Conservation (phyloP, 768 basidiomycete genomes). For the Austroboletus festivus region DNA sequence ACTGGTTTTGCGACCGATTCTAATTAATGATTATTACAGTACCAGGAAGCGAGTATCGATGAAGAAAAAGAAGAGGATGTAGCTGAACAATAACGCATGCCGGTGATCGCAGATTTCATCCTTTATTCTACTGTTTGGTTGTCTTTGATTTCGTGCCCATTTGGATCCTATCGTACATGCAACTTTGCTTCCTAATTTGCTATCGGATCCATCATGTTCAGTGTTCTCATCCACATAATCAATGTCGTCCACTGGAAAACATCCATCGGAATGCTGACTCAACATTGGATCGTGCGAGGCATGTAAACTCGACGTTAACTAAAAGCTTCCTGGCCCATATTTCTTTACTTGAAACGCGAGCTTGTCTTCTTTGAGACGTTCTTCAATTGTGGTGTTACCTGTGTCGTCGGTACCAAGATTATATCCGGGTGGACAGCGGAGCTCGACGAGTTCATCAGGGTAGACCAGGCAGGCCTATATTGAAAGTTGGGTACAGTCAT, state of each 20-base stretch:
- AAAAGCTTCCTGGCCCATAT: no score
- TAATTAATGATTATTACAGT: slow-evolving; percentile 34
- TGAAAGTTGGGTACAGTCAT: slow-evolving; percentile 44
- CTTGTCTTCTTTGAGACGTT: no score
- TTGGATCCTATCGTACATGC: slow-evolving; percentile 14
- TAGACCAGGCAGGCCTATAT: slow-evolving; percentile 56
- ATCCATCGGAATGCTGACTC: no score
- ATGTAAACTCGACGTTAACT: no score
- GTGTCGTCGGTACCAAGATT: slow-evolving; percentile 55
- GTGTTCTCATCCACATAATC: no score
- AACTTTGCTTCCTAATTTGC: slow-evolving; percentile 21
- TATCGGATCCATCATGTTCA: slow-evolving; percentile 2
- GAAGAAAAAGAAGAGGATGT: slow-evolving; percentile 40
- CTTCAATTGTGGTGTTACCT: no score
- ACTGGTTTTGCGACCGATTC: neutral
- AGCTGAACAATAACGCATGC: slow-evolving; percentile 30
- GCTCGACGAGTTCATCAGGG: slow-evolving; percentile 53
- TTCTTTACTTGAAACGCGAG: slow-evolving; percentile 54
- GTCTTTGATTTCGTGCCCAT: neutral
- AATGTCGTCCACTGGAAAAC: no score
- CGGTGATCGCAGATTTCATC: neutral
- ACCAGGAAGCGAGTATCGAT: slow-evolving; percentile 53
- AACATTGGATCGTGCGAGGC: no score
- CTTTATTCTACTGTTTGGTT: slow-evolving; percentile 1
- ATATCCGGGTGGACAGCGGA: slow-evolving; percentile 57